Evolutionary conservation across 768 basidiomycete species (phyloP), one percentile per base, ranked within the genome.

Genomic region (Butyriboletus loyo): DNA sequence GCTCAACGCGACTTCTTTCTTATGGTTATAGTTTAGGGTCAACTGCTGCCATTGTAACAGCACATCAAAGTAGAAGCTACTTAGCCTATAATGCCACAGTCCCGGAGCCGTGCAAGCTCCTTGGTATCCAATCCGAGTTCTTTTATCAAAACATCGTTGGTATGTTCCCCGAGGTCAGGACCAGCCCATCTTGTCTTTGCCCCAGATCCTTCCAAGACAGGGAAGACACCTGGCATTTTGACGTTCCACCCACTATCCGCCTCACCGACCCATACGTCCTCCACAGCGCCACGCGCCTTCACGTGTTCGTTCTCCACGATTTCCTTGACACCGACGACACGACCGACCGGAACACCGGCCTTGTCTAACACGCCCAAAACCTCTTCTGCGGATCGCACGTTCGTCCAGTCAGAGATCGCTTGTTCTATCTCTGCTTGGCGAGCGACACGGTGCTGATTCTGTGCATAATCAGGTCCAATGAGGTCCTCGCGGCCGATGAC

Each of bases 141-240:
- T 1, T 65, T 58, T 52, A 42, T 72, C 52, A 84, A 59, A 19
- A 83, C 74, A 38, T 78, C 73, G 17, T 78, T 73, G 0, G 82
- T 84, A 62, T 83, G 82, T 47, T 71, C 66, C 4, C 86, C 86
- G n/a, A 87, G 69, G 54, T 85, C 75, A 2, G 85, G 86, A 0
- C 85, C 86, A 25, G 84, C 85, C 85, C 85, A 87, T 55, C 73
- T 77, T 2, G 85, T 84, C 57, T 73, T 73, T 5, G 78, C 68
- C 38, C 83, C 75, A 25, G 78, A 79, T 14, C 82, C 84, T 52
- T 85, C 79, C 48, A 88, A 64, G 46, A 82, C 66, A 7, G 86
- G 86, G 55, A 83, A 83, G 25, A 84, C 83, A 25, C 77, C 77
- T 36, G 78, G 75, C 83, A 88, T 85, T 67, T 85, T 87, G 52